phyloP scores from a whole-genome alignment of 768 basidiomycete genomes.

The Pleurotus eryngii region DNA sequence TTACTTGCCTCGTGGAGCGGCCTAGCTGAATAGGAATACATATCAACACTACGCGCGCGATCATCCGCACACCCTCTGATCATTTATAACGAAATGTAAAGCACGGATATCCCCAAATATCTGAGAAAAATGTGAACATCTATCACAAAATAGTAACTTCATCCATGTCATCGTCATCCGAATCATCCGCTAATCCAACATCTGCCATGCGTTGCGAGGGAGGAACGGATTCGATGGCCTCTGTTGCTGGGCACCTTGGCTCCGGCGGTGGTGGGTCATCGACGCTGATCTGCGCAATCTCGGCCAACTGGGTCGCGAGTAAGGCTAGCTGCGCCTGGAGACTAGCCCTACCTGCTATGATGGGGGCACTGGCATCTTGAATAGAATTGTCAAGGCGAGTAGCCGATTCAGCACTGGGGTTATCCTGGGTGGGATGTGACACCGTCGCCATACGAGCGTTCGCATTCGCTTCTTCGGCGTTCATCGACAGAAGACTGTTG shows the following conservation, averaged over 20 bases:
- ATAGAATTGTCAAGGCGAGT: neutral
- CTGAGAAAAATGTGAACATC: no score
- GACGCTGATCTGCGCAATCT: slow-evolving; percentile 51
- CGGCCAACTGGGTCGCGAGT: slow-evolving; percentile 68
- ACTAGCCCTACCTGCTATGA: slow-evolving; percentile 49
- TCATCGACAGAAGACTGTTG: slow-evolving; percentile 45
- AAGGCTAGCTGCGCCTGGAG: slow-evolving; percentile 73
- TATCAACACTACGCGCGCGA: no score
- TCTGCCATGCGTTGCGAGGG: neutral
- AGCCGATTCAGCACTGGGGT: neutral
- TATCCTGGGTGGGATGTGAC: neutral
- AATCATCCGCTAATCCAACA: slow-evolving; percentile 2
- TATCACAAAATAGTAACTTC: slow-evolving; percentile 7
- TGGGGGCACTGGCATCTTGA: slow-evolving; percentile 5
- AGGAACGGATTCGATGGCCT: neutral
- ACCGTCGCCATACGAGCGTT: neutral
- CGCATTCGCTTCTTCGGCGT: slow-evolving; percentile 21
- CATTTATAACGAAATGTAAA: no score
- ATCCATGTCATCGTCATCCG: slow-evolving; percentile 14
- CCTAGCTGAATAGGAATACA: no score
- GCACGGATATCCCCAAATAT: no score
- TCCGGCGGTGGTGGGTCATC: slow-evolving; percentile 8
- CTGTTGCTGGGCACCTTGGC: neutral
- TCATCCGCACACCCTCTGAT: no score
- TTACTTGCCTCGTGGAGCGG: no score